Conservation (phyloP, 179 eudicot genomes). For the Beta lomatogona region DNA sequence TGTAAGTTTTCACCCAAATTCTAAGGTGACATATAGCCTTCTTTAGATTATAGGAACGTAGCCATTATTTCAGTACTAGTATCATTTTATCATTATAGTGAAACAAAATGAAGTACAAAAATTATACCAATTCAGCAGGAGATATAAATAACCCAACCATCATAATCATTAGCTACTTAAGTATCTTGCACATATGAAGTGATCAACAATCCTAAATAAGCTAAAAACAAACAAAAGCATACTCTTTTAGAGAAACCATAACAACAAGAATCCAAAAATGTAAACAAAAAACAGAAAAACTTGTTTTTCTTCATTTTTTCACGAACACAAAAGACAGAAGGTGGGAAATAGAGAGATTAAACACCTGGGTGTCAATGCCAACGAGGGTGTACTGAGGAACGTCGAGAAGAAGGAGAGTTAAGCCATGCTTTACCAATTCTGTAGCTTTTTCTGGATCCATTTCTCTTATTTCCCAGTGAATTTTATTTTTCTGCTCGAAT, state of each 20-base stretch:
- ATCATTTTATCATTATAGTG: not conserved
- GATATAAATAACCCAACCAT: not conserved
- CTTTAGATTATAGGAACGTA: too few relatives aligned
- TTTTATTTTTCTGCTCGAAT: too few relatives aligned
- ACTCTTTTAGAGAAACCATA: not conserved
- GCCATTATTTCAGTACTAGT: not conserved
- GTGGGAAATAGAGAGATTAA: not conserved
- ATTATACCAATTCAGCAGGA: not conserved
- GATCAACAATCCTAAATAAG: not conserved
- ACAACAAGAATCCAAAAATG: not conserved
- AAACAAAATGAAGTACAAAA: not conserved
- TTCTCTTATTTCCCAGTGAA: not conserved
- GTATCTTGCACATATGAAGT: not conserved
- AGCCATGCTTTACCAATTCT: conserved; percentile 67
- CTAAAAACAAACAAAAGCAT: not conserved
- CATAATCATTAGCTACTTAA: not conserved
- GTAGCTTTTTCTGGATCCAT: conserved; percentile 75
- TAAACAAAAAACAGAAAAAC: not conserved
- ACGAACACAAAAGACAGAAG: not conserved
- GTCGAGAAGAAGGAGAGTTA: conserved; percentile 74
- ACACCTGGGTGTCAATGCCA: conserved; percentile 90
- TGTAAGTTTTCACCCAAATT: not conserved
- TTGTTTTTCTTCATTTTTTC: too few relatives aligned
- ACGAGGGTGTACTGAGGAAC: conserved; percentile 84
- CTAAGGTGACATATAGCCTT: not conserved